A percentile compares a stretch with the other conserved stretches of the same genome.
Conservation (phyloP, 768 basidiomycete genomes). For the Arthromyces matolae region DNA sequence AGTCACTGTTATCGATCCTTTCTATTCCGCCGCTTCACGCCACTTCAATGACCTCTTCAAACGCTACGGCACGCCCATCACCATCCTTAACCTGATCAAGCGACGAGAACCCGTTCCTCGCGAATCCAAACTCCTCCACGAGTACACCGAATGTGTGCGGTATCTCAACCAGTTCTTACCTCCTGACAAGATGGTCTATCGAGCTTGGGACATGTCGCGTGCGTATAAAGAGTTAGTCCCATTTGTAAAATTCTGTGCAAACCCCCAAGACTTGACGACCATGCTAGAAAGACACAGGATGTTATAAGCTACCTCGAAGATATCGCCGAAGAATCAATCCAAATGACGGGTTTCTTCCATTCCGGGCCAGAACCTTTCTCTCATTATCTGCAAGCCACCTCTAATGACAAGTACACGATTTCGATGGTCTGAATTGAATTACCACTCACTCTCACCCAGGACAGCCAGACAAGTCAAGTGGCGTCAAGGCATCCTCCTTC, state of each 20-base stretch:
- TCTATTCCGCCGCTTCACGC: conserved; percentile 86
- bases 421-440: conserved; percentile 7
- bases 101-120: conserved; percentile 72
- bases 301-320: conserved; percentile 95
- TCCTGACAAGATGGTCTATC: conserved; percentile 78
- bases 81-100: conserved; percentile 94
- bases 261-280: too few relatives aligned
- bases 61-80: conserved; percentile 86
- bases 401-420: conserved; percentile 39
- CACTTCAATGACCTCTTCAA: conserved; percentile 91
- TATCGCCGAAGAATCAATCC: conserved; percentile 88
- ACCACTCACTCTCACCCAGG: neutral
- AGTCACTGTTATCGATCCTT: conserved; percentile 95
- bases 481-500: conserved; percentile 70
- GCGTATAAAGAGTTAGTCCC: conserved; percentile 84
- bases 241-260: neutral
- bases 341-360: conserved; percentile 93
- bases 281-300: conserved; percentile 82
- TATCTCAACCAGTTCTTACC: conserved; percentile 97
- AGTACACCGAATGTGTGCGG: conserved; percentile 87
- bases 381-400: conserved; percentile 54
- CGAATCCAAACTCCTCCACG: conserved; percentile 85
- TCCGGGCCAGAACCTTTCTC: conserved; percentile 84
- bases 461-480: conserved; percentile 37
- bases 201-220: conserved; percentile 94